Evolutionary conservation across 257 asterid species (phyloP), one percentile per base, ranked within the genome.

Genomic region (Phtheirospermum japonicum): DNA sequence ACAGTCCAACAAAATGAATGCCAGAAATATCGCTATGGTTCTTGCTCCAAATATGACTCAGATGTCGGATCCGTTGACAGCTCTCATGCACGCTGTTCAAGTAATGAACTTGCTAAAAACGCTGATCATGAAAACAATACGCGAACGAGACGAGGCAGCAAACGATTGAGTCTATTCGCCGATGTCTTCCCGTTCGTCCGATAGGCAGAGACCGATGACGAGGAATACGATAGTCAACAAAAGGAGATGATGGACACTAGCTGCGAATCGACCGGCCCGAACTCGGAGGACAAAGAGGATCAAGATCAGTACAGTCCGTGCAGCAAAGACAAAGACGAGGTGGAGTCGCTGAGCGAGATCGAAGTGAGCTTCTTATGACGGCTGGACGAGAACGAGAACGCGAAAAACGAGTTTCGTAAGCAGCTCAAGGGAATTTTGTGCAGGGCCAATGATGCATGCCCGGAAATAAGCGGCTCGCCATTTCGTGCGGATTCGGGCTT

Each of bases 11-110:
- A n/a, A n/a, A n/a, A n/a, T n/a, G n/a, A n/a, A n/a, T n/a, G n/a
- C n/a, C n/a, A n/a, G n/a, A n/a, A 89, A 93, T 37, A 87, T 93
- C 26, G 99, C 99, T 7, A 92, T 92, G 99, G 99, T 89, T 61
- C 85, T 89, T 18, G 89, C 99, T 31, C 99, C 99, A 3, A 89
- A 89, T 71, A 92, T 92, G 99, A n/a, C n/a, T n/a, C n/a, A n/a
- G n/a, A n/a, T n/a, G n/a, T 8, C n/a, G n/a, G n/a, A 93, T 82
- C 99, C 96, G 7, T 71, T 93, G 71, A 89, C 97, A 7, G 97
- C 99, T 54, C 88, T 93, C 11, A 93, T 93, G 97, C 99, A n/a
- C n/a, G n/a, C n/a, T n/a, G n/a, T n/a, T n/a, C n/a, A n/a, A n/a
- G n/a, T n/a, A n/a, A n/a, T n/a, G 99, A 93, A 93, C 83, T 75